Percentiles rank a stretch among this genome's conserved stretches.
Conservation (phyloP, 2,329 filamentous ascomycete species). For the Verruconis gallopava region DNA sequence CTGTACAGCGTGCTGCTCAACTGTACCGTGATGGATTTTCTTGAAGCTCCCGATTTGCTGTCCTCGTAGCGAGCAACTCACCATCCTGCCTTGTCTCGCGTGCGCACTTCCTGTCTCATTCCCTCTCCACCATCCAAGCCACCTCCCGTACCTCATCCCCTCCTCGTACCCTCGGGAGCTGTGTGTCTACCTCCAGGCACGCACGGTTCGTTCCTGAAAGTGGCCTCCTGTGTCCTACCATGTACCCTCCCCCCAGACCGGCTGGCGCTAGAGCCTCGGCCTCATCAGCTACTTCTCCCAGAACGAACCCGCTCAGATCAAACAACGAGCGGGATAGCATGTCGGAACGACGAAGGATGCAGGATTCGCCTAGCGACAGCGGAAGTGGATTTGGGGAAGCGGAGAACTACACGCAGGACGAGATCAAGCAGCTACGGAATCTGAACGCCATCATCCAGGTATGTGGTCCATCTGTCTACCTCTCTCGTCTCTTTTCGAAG, state of each 20-base stretch:
- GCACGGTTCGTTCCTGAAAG: too few relatives aligned
- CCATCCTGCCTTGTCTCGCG: not conserved
- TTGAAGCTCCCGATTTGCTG: not conserved
- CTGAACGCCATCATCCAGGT: slow-evolving; percentile 92
- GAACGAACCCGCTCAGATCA: slow-evolving; percentile 9
- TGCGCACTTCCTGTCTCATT: not conserved
- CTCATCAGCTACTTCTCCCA: slow-evolving; percentile 6
- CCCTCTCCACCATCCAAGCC: not conserved
- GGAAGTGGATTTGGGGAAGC: slow-evolving; percentile 16
- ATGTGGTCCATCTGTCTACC: too few relatives aligned
- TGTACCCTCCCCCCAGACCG: slow-evolving; percentile 8
- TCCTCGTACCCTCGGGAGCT: not conserved
- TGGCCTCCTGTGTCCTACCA: too few relatives aligned
- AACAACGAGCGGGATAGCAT: slow-evolving; percentile 10
- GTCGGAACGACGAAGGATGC: slow-evolving; percentile 6
- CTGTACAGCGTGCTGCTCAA: too few relatives aligned
- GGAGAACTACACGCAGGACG: slow-evolving; percentile 21
- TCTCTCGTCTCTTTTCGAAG: too few relatives aligned
- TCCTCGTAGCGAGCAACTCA: not conserved
- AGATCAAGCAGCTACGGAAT: slow-evolving; percentile 33
- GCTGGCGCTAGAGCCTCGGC: not conserved
- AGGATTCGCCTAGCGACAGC: slow-evolving; percentile 12
- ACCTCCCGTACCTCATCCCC: not conserved
- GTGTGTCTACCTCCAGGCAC: not conserved
- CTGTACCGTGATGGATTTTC: slow-evolving; percentile 1